Evolutionary conservation across 2,329 filamentous ascomycete genomes (phyloP).

Genomic region (Fusarium verticillioides): DNA sequence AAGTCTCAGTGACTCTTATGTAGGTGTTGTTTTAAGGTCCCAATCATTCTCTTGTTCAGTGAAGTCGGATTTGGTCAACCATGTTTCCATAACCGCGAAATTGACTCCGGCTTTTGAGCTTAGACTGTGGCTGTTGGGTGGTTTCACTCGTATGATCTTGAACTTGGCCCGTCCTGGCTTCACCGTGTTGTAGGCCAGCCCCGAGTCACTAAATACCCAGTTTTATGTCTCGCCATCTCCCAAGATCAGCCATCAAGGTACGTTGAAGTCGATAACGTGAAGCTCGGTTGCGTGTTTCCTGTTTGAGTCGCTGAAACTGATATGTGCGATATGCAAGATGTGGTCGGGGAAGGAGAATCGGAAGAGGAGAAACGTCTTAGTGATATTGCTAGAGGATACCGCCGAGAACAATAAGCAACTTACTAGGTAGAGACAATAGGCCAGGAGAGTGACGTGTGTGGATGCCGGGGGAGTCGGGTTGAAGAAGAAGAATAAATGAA

Average conservation of each 20-base stretch:
- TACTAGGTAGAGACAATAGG: background rate
- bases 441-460: background rate
- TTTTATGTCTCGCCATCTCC: background rate
- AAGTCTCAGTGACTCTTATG: background rate
- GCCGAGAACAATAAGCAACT: background rate
- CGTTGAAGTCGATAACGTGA: background rate
- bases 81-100: background rate
- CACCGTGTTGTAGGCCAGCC: background rate
- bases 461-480: background rate
- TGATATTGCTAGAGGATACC: background rate
- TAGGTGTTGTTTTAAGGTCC: background rate
- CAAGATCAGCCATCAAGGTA: background rate
- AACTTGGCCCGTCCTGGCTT: background rate
- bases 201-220: background rate
- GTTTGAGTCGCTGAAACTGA: background rate
- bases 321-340: background rate
- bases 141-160: background rate
- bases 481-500: background rate
- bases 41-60: background rate
- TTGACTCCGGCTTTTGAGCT: background rate
- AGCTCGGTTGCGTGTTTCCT: background rate
- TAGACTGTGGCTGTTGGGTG: background rate
- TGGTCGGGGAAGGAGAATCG: background rate
- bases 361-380: background rate
- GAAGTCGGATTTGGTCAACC: background rate